A percentile compares a stretch with the other conserved stretches of the same genome.
Conservation (phyloP, 306 rosid genomes). For the Castanea mollissima region DNA sequence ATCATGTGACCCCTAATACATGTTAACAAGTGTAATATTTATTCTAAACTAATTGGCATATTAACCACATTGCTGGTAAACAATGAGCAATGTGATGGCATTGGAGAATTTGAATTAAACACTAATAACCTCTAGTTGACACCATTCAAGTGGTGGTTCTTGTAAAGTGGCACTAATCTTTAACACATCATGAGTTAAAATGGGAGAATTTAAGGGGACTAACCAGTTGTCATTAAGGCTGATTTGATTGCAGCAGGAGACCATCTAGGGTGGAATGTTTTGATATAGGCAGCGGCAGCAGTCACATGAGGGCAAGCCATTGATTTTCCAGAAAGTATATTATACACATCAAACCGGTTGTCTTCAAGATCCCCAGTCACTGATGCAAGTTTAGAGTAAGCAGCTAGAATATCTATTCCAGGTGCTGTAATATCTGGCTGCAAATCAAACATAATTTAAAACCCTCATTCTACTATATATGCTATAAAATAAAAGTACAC, state of each 20-base stretch:
- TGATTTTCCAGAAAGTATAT: conserved; percentile 74
- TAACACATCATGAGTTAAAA: too few species aligned
- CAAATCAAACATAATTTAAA: background rate
- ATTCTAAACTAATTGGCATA: too few species aligned
- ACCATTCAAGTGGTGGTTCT: too few species aligned
- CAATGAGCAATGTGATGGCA: too few species aligned
- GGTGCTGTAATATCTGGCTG: conserved; percentile 87
- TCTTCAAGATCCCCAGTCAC: conserved; percentile 41
- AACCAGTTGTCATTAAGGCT: conserved; percentile 87
- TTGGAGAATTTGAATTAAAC: too few species aligned
- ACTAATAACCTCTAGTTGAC: too few species aligned
- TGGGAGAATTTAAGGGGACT: conserved; percentile 4
- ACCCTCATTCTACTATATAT: too few species aligned
- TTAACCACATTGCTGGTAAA: too few species aligned
- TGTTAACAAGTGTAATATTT: too few species aligned
- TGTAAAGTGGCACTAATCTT: too few species aligned
- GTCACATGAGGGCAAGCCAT: conserved; percentile 80
- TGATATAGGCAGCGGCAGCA: conserved; percentile 69
- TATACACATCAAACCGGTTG: conserved; percentile 36
- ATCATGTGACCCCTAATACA: too few species aligned
- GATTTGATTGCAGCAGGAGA: conserved; percentile 88
- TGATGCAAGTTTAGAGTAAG: conserved; percentile 43
- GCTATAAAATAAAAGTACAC: too few species aligned
- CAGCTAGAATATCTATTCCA: conserved; percentile 76
- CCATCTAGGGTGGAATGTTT: conserved; percentile 81